phyloP scores from a whole-genome alignment of 2,329 filamentous ascomycete species.

The Penicillium sp. region DNA sequence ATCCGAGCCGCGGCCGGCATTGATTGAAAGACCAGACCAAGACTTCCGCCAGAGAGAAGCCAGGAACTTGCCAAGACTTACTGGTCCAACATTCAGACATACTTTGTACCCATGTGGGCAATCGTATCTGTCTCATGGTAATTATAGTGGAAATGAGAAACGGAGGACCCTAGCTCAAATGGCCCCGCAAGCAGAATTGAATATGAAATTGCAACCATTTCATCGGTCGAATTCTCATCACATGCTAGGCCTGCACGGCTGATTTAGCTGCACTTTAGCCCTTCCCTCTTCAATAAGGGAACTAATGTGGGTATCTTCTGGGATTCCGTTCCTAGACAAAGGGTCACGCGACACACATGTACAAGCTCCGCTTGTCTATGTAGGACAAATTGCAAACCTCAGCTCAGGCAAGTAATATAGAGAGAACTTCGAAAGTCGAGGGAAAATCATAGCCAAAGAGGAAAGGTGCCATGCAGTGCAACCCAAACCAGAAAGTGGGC shows the following conservation, averaged over 20 bases:
- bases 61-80: background rate
- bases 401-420: background rate
- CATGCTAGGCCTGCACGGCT: slow-evolving; percentile 2
- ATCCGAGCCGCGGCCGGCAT: background rate
- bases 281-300: background rate
- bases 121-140: background rate
- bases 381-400: background rate
- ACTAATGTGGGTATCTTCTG: background rate
- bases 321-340: background rate
- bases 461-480: background rate
- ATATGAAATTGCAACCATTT: slow-evolving; percentile 13
- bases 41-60: background rate
- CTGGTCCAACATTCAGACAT: background rate
- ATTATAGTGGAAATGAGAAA: background rate
- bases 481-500: background rate
- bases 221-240: slow-evolving; percentile 12
- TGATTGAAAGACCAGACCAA: background rate
- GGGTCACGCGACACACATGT: slow-evolving; percentile 8
- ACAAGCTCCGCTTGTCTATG: background rate
- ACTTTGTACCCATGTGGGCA: background rate
- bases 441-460: background rate
- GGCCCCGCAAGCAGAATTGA: background rate
- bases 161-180: background rate
- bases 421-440: background rate
- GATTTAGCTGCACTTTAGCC: background rate